Conservation (phyloP, 225 moss, liverwort and hornwort genomes). For the Sphagnum tenellum region DNA sequence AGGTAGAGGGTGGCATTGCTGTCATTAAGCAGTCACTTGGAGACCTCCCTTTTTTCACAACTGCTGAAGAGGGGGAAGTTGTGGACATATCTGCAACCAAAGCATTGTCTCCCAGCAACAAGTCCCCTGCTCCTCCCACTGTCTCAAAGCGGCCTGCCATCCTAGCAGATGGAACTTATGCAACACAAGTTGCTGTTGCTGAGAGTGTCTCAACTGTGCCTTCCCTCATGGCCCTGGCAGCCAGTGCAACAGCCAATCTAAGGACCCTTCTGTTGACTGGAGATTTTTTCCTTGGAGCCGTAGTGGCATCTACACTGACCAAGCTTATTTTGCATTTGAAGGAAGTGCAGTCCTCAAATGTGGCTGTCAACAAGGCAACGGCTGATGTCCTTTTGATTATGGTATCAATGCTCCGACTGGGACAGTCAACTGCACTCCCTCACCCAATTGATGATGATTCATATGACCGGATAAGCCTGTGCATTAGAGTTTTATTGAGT, state of each 20-base stretch:
- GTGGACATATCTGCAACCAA: slow-evolving; percentile 33
- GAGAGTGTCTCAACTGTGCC: slow-evolving; percentile 55
- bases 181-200: slow-evolving; percentile 84
- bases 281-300: no score
- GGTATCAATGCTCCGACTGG: no score
- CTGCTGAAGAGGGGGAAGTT: slow-evolving; percentile 53
- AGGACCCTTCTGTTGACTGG: no score
- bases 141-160: slow-evolving; percentile 91
- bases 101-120: slow-evolving; percentile 5
- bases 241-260: no score
- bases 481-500: slow-evolving; percentile 74
- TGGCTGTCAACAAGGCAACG: no score
- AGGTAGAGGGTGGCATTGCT: slow-evolving; percentile 73
- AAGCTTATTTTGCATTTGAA: no score
- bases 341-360: no score
- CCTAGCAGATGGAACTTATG: slow-evolving; percentile 93
- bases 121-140: slow-evolving; percentile 56
- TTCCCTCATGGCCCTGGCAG: no score
- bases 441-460: slow-evolving; percentile 37
- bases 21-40: slow-evolving; percentile 87
- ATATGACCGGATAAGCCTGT: slow-evolving; percentile 72
- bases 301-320: no score
- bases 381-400: no score
- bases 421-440: no score
- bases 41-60: slow-evolving; percentile 77